phyloP scores from a whole-genome alignment of 345 rosid genomes.

The Moricandia arvensis region DNA sequence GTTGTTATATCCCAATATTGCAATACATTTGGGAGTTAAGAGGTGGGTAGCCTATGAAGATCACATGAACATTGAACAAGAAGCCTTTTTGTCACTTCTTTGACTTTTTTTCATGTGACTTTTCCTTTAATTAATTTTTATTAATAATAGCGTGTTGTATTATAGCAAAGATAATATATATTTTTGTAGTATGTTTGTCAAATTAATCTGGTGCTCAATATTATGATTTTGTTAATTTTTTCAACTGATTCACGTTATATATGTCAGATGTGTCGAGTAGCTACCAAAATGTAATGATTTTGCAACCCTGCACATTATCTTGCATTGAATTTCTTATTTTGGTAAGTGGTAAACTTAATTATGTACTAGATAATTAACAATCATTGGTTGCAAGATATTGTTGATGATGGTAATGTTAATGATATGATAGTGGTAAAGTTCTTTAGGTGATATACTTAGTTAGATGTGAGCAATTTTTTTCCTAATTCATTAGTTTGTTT shows the following conservation, averaged over 20 bases:
- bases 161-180: background rate
- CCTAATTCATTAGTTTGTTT: background rate
- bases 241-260: background rate
- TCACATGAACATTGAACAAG: slow-evolving; percentile 23
- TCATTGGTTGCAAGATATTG: background rate
- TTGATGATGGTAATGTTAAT: slow-evolving; percentile 4
- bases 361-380: background rate
- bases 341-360: slow-evolving; percentile 8
- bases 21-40: background rate
- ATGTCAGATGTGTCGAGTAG: background rate
- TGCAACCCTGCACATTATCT: background rate
- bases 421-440: slow-evolving; percentile 3
- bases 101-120: slow-evolving; percentile 24
- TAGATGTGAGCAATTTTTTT: background rate
- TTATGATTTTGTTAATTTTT: background rate
- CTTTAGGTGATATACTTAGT: background rate
- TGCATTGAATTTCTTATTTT: background rate
- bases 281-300: background rate
- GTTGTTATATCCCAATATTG: background rate
- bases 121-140: background rate
- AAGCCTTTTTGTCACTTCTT: slow-evolving; percentile 13
- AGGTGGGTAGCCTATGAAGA: background rate
- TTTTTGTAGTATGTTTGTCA: background rate
- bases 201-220: background rate
- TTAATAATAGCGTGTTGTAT: background rate